Evolutionary conservation across 1,284 basidiomycete genomes (phyloP), one percentile per base, ranked within the genome.

Genomic region (Xerocomus minutiporus): DNA sequence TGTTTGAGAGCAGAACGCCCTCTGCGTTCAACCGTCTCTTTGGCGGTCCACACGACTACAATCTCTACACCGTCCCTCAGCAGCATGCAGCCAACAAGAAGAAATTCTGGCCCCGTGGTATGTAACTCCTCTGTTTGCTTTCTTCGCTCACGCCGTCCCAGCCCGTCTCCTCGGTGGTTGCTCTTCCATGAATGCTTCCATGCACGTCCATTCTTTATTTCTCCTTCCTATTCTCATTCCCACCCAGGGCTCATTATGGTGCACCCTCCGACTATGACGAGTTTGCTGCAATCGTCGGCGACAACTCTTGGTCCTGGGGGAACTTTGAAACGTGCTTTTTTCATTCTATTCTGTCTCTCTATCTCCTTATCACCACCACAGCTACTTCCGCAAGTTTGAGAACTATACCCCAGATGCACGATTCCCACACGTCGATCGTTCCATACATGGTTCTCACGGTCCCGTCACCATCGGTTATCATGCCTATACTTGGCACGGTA

Each of bases 161-260:
- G 86, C 71, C 1, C 85, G 82, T 61, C 71, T 87, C 63, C 73
- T 88, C 1, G 85, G 85, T 39, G 86, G 85, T 63, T 88, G 85
- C 54, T 82, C 82, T 8, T 78, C 82, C 13, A 78, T 84, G 48
- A 87, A 87, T 55, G 85, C 83, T 0, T 76, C 80, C 66, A 81
- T 87, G 83, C 81, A 61, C 28, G 74, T 57, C 20, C 8, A 15
- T 12, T 17, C 26, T 41, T 35, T 38, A 17, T 17, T 23, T 40
- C n/a, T 44, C 8, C 26, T 9, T 26, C 12, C 6, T 23, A 39
- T 39, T 28, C 57, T 54, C 38, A 60, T 28, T 47, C 17, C 26
- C 7, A 9, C 26, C 3, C 52, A 88, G 85, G 70, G 84, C 80
- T 49, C 86, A 88, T 17, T 80, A 80, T 40, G 83, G 84, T 17